These are phyloP conservation scores for Rhododendron simsii DNA, from an alignment of 148 eudicot species.

Conservation along the genomic window DNA sequence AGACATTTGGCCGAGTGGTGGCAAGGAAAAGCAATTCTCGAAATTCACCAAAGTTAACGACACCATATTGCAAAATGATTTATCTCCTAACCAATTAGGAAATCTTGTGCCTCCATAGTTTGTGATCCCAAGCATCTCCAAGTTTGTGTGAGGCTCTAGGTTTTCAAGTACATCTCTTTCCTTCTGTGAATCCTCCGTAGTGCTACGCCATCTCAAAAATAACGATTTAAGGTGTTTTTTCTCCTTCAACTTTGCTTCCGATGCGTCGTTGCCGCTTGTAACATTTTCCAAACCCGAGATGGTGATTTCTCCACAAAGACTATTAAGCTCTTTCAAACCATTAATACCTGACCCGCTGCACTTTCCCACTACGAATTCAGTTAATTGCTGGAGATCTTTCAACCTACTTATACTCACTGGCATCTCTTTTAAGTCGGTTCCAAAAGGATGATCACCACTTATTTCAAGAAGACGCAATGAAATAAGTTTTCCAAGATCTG, in stretches of 20 bases:
- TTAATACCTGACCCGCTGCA: neutral
- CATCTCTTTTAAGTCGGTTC: neutral
- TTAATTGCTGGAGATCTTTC: neutral
- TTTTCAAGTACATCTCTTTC: neutral
- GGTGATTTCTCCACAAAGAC: neutral
- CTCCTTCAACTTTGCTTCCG: neutral
- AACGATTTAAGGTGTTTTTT: neutral
- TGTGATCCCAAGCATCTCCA: neutral
- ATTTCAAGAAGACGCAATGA: neutral
- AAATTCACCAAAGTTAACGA: neutral
- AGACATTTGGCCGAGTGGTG: constrained; percentile 5
- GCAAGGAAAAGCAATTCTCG: neutral
- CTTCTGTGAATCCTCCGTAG: neutral
- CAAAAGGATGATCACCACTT: too few relatives aligned
- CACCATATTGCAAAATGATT: neutral
- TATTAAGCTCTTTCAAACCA: neutral
- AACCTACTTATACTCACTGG: neutral
- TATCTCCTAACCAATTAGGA: constrained; percentile 13
- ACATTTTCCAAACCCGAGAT: constrained; percentile 8
- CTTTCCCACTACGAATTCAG: neutral
- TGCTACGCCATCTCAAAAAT: neutral
- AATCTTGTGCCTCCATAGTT: neutral
- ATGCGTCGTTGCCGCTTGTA: neutral
- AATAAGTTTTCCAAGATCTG: neutral
- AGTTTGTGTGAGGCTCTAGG: constrained; percentile 7